Evolutionary conservation across 208 protist genomes (phyloP).

Genomic region (Acanthamoeba triangularis): DNA sequence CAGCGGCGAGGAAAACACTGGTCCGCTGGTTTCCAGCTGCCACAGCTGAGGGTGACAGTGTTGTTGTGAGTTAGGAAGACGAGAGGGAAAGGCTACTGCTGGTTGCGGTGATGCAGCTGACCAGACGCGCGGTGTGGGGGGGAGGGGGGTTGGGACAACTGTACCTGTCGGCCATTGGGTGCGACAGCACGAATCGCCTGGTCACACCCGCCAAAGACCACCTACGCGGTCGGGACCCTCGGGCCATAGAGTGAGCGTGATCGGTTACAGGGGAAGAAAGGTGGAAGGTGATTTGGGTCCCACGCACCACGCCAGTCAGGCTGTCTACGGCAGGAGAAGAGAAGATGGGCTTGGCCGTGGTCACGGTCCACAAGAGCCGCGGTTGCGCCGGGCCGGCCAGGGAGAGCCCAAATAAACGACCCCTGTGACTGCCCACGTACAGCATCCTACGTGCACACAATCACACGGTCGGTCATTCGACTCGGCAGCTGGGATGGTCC

Average conservation of each 20-base stretch:
- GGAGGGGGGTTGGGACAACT: neutral
- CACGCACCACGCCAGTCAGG: neutral
- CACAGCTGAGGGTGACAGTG: neutral
- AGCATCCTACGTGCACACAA: neutral
- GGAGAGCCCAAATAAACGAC: neutral
- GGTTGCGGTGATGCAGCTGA: no score
- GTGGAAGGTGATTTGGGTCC: no score
- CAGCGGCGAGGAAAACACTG: neutral
- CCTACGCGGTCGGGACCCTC: neutral
- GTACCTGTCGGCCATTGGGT: neutral
- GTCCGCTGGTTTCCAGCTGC: neutral
- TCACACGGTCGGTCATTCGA: no score
- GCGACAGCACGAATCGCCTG: neutral
- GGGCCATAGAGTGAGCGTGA: no score
- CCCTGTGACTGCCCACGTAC: conserved; percentile 4
- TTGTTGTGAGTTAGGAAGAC: neutral
- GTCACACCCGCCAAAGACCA: neutral
- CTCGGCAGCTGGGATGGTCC: no score
- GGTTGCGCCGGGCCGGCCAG: neutral
- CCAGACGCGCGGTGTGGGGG: no score
- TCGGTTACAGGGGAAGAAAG: no score
- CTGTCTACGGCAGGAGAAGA: neutral
- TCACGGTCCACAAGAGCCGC: neutral
- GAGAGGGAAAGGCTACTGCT: neutral
- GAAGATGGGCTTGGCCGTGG: neutral